Percentiles rank a stretch among this genome's conserved stretches.
Evolutionary conservation across 1,284 basidiomycete genomes (phyloP).

Genomic region (Salmacisia buchloeana): DNA sequence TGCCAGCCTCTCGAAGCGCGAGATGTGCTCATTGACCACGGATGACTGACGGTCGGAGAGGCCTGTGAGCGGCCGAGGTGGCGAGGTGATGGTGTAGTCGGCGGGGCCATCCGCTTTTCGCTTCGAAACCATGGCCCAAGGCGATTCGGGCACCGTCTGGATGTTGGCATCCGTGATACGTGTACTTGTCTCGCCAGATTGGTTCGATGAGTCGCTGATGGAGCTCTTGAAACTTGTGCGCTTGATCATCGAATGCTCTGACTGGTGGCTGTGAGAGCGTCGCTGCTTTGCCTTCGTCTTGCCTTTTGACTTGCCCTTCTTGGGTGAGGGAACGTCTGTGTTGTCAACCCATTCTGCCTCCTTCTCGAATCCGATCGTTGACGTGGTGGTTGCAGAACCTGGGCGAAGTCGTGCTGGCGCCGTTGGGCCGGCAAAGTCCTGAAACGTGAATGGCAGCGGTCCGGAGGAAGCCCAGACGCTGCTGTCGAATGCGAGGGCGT

Average conservation of each 20-base stretch:
- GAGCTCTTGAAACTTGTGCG: neutral
- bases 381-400: neutral
- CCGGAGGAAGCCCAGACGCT: conserved; percentile 1
- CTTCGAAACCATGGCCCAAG: neutral
- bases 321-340: neutral
- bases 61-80: neutral
- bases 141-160: neutral
- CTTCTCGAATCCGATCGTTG: neutral
- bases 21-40: neutral
- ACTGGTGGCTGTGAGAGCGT: neutral
- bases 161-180: too few relatives aligned
- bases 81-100: neutral
- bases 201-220: neutral
- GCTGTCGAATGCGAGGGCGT: neutral
- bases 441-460: neutral
- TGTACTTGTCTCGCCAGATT: too few relatives aligned
- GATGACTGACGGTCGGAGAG: neutral
- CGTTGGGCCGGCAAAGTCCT: neutral
- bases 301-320: neutral
- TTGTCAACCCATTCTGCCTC: conserved; percentile 1
- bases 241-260: neutral
- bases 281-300: neutral
- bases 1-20: neutral
- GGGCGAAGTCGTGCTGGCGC: neutral
- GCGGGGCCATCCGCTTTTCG: neutral